Evolutionary conservation across 495 filamentous ascomycete species (phyloP).

Genomic region (Collariella sp.): DNA sequence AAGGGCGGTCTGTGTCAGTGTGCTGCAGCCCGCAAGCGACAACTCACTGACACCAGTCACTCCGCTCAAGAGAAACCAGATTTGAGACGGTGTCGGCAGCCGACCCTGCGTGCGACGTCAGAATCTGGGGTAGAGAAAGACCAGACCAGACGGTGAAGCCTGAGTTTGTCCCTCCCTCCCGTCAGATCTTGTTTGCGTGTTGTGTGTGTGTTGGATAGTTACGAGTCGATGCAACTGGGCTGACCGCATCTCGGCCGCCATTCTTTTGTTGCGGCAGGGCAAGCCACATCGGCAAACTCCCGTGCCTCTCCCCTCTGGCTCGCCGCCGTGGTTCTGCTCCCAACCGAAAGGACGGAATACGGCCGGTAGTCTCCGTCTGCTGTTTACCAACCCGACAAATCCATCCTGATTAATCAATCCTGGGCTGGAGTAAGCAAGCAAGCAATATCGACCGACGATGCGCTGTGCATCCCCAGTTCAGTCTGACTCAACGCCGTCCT

Average conservation of each 20-base stretch:
- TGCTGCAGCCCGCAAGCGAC: no score
- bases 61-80: no score
- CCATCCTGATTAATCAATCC: neutral
- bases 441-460: neutral
- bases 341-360: slow-evolving; percentile 1
- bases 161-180: neutral
- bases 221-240: neutral
- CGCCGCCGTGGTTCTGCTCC: neutral
- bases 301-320: neutral
- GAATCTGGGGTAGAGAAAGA: no score
- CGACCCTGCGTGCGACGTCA: no score
- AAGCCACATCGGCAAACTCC: slow-evolving; percentile 7
- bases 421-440: neutral
- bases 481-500: slow-evolving; percentile 1
- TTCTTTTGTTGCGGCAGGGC: neutral
- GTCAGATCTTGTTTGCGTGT: no score
- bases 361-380: neutral
- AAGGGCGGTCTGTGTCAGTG: neutral
- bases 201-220: no score
- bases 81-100: no score
- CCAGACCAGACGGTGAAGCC: neutral
- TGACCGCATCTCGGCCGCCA: slow-evolving; percentile 8
- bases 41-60: no score
- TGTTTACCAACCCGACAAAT: neutral
- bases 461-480: slow-evolving; percentile 4